phyloP scores from a whole-genome alignment of 228 moss, liverwort and hornwort genomes.

The Sphagnum fallax region DNA sequence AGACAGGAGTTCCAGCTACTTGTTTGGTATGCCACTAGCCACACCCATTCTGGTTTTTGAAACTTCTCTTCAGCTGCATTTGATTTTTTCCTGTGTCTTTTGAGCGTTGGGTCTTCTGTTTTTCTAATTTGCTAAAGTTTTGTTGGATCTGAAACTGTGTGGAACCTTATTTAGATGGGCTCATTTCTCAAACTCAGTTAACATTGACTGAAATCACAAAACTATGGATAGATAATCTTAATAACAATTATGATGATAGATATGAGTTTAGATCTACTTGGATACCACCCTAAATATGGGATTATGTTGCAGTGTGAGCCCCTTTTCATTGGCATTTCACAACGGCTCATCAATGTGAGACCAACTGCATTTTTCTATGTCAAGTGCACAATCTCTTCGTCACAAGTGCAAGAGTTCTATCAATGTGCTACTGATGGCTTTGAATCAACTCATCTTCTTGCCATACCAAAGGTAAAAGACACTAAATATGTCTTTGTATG shows the following conservation, averaged over 20 bases:
- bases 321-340: constrained; percentile 79
- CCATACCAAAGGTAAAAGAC: constrained; percentile 39
- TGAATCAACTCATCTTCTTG: constrained; percentile 66
- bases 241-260: too few species aligned
- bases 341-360: constrained; percentile 66
- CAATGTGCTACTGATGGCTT: constrained; percentile 60
- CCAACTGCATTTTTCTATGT: constrained; percentile 87
- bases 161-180: too few species aligned
- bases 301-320: constrained; percentile 59
- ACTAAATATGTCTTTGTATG: neutral
- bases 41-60: neutral
- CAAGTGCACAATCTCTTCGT: constrained; percentile 58
- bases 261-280: too few species aligned
- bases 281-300: too few species aligned
- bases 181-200: too few species aligned
- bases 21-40: constrained; percentile 34
- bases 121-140: too few species aligned
- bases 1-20: constrained; percentile 73
- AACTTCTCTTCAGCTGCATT: neutral
- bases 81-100: neutral
- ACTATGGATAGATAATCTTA: too few species aligned
- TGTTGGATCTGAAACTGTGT: too few species aligned
- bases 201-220: too few species aligned
- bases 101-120: too few species aligned
- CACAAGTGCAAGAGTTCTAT: constrained; percentile 55